Evolutionary conservation across 495 filamentous ascomycete genomes (phyloP).

Genomic region (Diplogelasinospora grovesii): DNA sequence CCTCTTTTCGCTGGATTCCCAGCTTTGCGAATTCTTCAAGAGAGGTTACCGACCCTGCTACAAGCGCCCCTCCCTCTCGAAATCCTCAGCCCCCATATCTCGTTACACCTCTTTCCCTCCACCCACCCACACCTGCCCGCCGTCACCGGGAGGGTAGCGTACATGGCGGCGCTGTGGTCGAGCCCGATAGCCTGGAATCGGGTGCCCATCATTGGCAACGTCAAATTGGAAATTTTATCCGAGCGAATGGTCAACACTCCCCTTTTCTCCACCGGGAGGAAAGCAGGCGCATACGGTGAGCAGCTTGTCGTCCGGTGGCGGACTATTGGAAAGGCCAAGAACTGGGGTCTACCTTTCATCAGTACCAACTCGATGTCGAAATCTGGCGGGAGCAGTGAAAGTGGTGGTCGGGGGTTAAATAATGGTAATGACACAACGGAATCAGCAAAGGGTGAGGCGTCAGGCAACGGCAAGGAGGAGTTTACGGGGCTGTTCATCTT

Average conservation of each 20-base stretch:
- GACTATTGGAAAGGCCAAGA: constrained; percentile 36
- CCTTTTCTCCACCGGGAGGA: constrained; percentile 20
- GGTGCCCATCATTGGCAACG: constrained; percentile 81
- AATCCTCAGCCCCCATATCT: constrained; percentile 82
- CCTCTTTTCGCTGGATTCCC: not conserved
- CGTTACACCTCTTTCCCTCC: constrained; percentile 91
- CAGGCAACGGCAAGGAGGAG: constrained; percentile 32
- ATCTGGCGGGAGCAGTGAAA: not conserved
- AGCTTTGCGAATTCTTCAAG: constrained; percentile 84
- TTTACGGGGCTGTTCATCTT: constrained; percentile 89
- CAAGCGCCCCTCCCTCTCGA: constrained; percentile 75
- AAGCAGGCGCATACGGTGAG: constrained; percentile 51
- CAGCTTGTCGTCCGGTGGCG: constrained; percentile 85
- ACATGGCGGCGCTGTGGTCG: constrained; percentile 91
- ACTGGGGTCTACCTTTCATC: constrained; percentile 14
- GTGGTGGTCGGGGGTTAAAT: not conserved
- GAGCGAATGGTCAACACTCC: constrained; percentile 64
- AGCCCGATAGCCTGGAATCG: constrained; percentile 92
- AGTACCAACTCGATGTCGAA: too few relatives aligned
- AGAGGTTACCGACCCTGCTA: constrained; percentile 78
- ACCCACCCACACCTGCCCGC: constrained; percentile 93
- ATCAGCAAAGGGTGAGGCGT: constrained; percentile 4
- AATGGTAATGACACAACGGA: constrained; percentile 1
- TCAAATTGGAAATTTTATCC: constrained; percentile 75
- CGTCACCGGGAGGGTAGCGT: constrained; percentile 82